Conservation (phyloP, 2,329 filamentous ascomycete genomes). For the Aspergillus nomiae region DNA sequence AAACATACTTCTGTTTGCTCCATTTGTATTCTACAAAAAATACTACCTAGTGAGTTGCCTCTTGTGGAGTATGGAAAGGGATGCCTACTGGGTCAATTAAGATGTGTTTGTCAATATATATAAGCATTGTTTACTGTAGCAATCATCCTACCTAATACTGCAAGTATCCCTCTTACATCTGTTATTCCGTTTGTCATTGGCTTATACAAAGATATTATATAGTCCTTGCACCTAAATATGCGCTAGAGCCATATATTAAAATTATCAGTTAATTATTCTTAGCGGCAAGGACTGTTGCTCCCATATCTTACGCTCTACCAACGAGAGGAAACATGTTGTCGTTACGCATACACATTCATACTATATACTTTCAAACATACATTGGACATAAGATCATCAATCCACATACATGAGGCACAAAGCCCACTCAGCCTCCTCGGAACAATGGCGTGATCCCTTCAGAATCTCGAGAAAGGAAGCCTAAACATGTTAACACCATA, state of each 20-base stretch:
- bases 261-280: too few relatives aligned
- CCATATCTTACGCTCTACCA: not conserved
- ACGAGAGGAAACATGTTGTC: not conserved
- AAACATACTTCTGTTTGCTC: not conserved
- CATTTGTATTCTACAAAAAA: not conserved
- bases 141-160: too few relatives aligned
- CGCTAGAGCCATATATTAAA: too few relatives aligned
- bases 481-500: slow-evolving; percentile 28
- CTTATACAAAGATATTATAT: too few relatives aligned
- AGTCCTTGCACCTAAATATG: too few relatives aligned
- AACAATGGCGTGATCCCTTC: not conserved
- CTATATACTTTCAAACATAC: not conserved
- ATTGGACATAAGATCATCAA: not conserved
- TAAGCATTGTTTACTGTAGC: not conserved
- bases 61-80: not conserved
- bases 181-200: too few relatives aligned
- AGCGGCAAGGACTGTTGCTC: too few relatives aligned
- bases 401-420: not conserved
- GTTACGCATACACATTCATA: not conserved
- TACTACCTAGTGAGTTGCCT: not conserved
- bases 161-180: too few relatives aligned
- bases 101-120: not conserved
- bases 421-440: rapidly evolving
- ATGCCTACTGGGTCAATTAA: not conserved
- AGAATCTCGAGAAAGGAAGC: slow-evolving; percentile 44